These are phyloP conservation scores for Amauroascus verrucosus DNA, from an alignment of 2,329 filamentous ascomycete genomes.

Conservation along the genomic window DNA sequence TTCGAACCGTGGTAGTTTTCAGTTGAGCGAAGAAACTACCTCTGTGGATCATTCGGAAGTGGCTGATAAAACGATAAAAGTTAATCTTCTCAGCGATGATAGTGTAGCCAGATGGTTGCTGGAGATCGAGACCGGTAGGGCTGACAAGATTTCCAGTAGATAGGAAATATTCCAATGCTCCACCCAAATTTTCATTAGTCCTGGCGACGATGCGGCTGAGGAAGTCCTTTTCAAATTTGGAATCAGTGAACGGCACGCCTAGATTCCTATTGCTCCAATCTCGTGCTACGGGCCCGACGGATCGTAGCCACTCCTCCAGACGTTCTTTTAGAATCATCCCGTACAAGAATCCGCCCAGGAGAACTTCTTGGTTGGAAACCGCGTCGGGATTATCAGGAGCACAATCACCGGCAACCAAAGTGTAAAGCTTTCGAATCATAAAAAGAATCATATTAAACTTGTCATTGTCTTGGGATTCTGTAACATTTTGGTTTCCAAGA, in stretches of 20 bases:
- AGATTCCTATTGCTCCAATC: slow-evolving; percentile 47
- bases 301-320: slow-evolving; percentile 78
- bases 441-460: slow-evolving; percentile 92
- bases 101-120: slow-evolving; percentile 89
- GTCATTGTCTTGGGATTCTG: slow-evolving; percentile 71
- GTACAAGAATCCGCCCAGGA: slow-evolving; percentile 87
- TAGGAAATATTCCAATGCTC: slow-evolving; percentile 84
- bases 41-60: slow-evolving; percentile 98
- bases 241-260: slow-evolving; percentile 56
- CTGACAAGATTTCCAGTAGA: slow-evolving; percentile 91
- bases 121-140: slow-evolving; percentile 82
- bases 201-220: slow-evolving; percentile 64
- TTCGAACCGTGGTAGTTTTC: slow-evolving; percentile 94
- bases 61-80: slow-evolving; percentile 94
- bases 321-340: slow-evolving; percentile 93
- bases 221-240: slow-evolving; percentile 71
- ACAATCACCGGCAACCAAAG: slow-evolving; percentile 84
- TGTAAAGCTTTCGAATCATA: slow-evolving; percentile 93
- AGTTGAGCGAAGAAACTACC: slow-evolving; percentile 97
- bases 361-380: slow-evolving; percentile 88
- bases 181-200: slow-evolving; percentile 80
- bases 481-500: slow-evolving; percentile 75
- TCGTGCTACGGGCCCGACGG: slow-evolving; percentile 44
- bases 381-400: slow-evolving; percentile 92
- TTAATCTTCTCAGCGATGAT: slow-evolving; percentile 98